Conservation (phyloP, 768 basidiomycete genomes). For the Galerina marginata region DNA sequence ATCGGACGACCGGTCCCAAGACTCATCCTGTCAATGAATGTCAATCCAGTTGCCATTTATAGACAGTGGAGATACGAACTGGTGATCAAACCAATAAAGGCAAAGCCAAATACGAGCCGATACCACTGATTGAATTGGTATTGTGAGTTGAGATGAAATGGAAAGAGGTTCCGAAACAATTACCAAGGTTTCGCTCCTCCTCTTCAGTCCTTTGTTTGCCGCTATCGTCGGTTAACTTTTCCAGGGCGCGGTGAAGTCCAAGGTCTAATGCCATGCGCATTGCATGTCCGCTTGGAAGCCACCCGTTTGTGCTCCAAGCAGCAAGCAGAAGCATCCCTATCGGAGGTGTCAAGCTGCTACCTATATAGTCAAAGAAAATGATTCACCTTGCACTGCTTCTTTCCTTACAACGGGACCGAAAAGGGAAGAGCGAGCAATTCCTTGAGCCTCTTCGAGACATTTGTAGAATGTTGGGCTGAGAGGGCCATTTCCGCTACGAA, state of each 20-base stretch:
- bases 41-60: conserved; percentile 16
- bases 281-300: conserved; percentile 94
- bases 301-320: conserved; percentile 94
- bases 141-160: conserved; percentile 14
- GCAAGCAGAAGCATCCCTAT: conserved; percentile 89
- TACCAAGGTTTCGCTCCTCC: conserved; percentile 87
- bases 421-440: conserved; percentile 90
- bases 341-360: conserved; percentile 21
- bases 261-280: conserved; percentile 96
- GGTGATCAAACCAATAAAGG: conserved; percentile 96
- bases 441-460: conserved; percentile 93
- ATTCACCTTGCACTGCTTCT: conserved; percentile 89
- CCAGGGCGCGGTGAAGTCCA: conserved; percentile 89
- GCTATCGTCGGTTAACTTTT: conserved; percentile 82
- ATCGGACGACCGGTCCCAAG: conserved; percentile 91
- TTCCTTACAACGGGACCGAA: conserved; percentile 94
- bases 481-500: conserved; percentile 88
- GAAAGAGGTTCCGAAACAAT: conserved; percentile 22
- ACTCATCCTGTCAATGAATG: conserved; percentile 67
- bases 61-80: conserved; percentile 48
- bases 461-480: conserved; percentile 87
- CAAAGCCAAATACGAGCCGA: conserved; percentile 95
- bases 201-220: conserved; percentile 76
- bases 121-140: conserved; percentile 58
- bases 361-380: conserved; percentile 19